Base-by-base conservation (phyloP, 2,329 filamentous ascomycete genomes). In the Fusarium sp. region DNA sequence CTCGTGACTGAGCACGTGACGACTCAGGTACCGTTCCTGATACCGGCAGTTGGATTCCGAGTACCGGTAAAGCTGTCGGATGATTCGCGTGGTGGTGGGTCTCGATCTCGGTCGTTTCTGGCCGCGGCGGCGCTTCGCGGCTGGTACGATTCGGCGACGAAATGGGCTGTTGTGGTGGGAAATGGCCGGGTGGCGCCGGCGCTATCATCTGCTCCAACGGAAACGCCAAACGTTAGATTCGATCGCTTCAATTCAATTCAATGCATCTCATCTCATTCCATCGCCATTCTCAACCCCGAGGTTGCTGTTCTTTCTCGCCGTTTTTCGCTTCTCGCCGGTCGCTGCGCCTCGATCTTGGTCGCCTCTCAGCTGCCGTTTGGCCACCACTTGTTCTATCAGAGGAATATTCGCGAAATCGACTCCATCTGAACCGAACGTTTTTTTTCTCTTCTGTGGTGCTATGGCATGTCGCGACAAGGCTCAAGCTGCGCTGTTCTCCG, bases 81-180 rank as follows among this genome's bases (percentile, higher is more conserved):
- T 57, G 57, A 47, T 61, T 72, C 62, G 59, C 47, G 54, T 65
- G 70, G 44, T 58, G 65, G 70, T 69, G 70, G 67, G 71, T 65
- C 64, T 71, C 67, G 51, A 65, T 65, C 45, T 71, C 65, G 57
- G 64, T 69, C 71, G 74, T 70, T 64, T 69, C 62, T 71, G 61
- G 74, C 63, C 72, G 74, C 20, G 66, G 59, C 66, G 60, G 72
- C 60, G 65, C 61, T 67, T 72, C 60, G 61, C 61, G 60, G 65
- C 72, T 75, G 70, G 74, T 74, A 74, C 74, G 74, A 75, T 75
- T 74, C 61, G 65, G 62, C 57, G 71, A 57, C 34, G 74, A 70
- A 75, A 74, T 75, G 74, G 74, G 72, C 74, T 75, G 74, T 75
- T 75, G 73, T 58, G 65, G 61, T 57, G 69, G 73, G 47, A 67